Evolutionary conservation across 2,329 filamentous ascomycete genomes (phyloP).

Genomic region (Cladosporium austrohemisphaericum): DNA sequence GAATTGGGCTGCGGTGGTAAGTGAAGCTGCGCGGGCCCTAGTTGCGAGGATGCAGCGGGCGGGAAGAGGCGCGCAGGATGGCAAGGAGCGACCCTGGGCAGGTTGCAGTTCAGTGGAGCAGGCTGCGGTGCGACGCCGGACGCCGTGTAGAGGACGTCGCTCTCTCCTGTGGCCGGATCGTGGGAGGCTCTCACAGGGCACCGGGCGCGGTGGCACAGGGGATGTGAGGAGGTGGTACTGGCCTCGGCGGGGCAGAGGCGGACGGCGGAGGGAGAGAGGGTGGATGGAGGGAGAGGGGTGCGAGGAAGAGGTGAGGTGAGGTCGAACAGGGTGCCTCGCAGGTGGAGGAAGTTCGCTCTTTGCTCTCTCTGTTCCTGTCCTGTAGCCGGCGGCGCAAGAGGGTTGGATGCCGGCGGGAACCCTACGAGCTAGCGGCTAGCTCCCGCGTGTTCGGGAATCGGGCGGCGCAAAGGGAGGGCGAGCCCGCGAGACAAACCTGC

Average conservation of each 20-base stretch:
- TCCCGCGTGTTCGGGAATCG: neutral
- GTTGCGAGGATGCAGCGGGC: constrained; percentile 7
- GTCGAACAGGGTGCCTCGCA: constrained; percentile 1
- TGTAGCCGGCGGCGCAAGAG: neutral
- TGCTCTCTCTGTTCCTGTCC: constrained; percentile 1
- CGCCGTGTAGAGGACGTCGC: constrained; percentile 7
- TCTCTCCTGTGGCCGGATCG: constrained; percentile 11
- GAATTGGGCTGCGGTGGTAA: neutral
- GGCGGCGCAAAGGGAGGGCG: neutral
- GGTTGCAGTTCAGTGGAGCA: constrained; percentile 9
- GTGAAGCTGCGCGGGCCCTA: neutral
- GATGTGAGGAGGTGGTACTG: constrained; percentile 5
- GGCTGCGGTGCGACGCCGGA: constrained; percentile 10
- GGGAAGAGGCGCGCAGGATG: constrained; percentile 4
- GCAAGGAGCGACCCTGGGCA: constrained; percentile 1
- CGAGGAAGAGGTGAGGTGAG: constrained; percentile 8
- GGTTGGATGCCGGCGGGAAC: too few species aligned
- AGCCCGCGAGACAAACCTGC: neutral
- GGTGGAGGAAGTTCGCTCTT: constrained; percentile 12
- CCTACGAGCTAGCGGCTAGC: too few species aligned
- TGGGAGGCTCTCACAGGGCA: constrained; percentile 7
- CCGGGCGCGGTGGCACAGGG: constrained; percentile 8
- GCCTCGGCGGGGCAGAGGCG: constrained; percentile 6
- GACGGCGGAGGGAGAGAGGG: neutral
- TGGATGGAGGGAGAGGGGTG: constrained; percentile 7